Percentiles rank a stretch among this genome's conserved stretches.
phyloP scores from a whole-genome alignment of 768 basidiomycete species.

The Agrocybe praecox region DNA sequence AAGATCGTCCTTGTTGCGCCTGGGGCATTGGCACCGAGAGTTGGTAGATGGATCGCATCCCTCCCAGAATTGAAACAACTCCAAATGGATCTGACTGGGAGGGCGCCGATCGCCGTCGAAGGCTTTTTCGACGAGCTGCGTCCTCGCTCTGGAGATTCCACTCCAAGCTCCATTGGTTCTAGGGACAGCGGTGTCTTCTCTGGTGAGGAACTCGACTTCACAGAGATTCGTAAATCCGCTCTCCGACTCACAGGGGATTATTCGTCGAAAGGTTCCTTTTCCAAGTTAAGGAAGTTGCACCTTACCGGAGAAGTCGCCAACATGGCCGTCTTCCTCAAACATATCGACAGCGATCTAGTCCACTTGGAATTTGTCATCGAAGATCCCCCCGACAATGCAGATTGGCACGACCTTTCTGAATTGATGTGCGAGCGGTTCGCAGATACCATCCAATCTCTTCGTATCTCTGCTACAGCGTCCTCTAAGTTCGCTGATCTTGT shows the following conservation, averaged over 20 bases:
- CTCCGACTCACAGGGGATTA: constrained; percentile 66
- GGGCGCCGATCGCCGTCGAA: constrained; percentile 71
- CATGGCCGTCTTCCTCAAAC: constrained; percentile 71
- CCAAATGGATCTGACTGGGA: constrained; percentile 72
- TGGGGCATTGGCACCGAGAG: constrained; percentile 66
- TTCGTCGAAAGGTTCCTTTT: constrained; percentile 57
- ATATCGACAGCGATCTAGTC: constrained; percentile 65
- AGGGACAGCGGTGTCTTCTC: constrained; percentile 82
- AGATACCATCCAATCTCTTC: constrained; percentile 58
- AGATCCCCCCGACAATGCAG: constrained; percentile 72
- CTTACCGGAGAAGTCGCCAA: constrained; percentile 73
- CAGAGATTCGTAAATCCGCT: constrained; percentile 71
- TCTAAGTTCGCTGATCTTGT: constrained; percentile 83
- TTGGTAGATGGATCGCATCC: constrained; percentile 76
- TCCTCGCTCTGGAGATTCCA: constrained; percentile 66
- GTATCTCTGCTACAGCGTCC: constrained; percentile 65
- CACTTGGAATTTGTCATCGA: constrained; percentile 77
- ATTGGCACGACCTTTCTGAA: constrained; percentile 74
- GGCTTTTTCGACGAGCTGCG: constrained; percentile 77
- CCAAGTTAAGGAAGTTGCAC: constrained; percentile 58
- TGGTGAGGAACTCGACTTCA: constrained; percentile 76
- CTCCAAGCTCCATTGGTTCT: constrained; percentile 67
- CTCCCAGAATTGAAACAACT: constrained; percentile 64
- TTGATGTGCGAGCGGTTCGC: constrained; percentile 67
- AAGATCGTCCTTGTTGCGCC: constrained; percentile 70